phyloP scores from a whole-genome alignment of 306 rosid genomes.

The Acacia crassicarpa region DNA sequence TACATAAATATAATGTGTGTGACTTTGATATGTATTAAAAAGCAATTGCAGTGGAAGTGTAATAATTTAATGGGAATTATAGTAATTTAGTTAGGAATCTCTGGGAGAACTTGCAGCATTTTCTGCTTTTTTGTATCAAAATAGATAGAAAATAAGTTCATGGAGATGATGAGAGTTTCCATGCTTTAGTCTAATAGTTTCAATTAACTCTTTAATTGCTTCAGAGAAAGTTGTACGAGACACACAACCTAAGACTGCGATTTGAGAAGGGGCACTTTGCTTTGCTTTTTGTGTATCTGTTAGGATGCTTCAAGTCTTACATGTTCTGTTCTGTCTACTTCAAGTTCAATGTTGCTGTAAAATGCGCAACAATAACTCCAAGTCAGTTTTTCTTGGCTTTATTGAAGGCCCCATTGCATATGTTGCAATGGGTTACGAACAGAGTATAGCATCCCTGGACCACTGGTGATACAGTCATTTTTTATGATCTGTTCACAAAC shows the following conservation, averaged over 20 bases:
- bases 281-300: not conserved
- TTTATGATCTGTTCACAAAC: too few species aligned
- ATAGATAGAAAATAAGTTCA: not conserved
- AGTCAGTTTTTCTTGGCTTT: conserved; percentile 53
- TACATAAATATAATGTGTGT: too few species aligned
- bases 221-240: conserved; percentile 13
- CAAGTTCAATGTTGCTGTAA: conserved; percentile 94
- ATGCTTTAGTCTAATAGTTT: conserved; percentile 4
- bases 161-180: conserved; percentile 12
- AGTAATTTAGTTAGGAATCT: too few species aligned
- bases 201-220: not conserved
- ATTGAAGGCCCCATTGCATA: not conserved
- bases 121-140: not conserved
- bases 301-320: not conserved
- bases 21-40: too few species aligned
- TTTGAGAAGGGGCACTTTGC: conserved; percentile 8
- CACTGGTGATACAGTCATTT: too few species aligned
- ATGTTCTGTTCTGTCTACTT: too few species aligned
- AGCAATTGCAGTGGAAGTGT: too few species aligned
- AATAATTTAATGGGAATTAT: too few species aligned
- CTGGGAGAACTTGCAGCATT: not conserved
- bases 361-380: conserved; percentile 97
- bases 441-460: too few species aligned
- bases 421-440: too few species aligned
- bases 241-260: not conserved